A percentile compares a stretch with the other conserved stretches of the same genome.
phyloP scores from a whole-genome alignment of 2,329 filamentous ascomycete species.

The Paraphaeosphaeria sporulosa region DNA sequence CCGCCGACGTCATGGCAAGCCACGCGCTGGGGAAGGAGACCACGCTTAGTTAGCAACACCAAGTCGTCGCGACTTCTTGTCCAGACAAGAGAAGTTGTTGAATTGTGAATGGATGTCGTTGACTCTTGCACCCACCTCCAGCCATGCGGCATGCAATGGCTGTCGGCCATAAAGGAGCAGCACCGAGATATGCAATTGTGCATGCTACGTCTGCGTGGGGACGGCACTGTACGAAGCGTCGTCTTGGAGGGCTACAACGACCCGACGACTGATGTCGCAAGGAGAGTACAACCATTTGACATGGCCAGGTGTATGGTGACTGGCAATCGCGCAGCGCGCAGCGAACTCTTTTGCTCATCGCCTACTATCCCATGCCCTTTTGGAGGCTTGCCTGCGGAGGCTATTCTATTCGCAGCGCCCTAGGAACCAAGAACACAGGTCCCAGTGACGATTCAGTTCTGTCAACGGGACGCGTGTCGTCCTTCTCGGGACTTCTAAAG shows the following conservation, averaged over 20 bases:
- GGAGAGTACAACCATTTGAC: background rate
- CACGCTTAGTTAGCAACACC: constrained; percentile 7
- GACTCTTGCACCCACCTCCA: background rate
- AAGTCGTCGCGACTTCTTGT: constrained; percentile 7
- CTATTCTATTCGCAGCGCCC: background rate
- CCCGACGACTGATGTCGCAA: background rate
- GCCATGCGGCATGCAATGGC: background rate
- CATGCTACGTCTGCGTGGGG: background rate
- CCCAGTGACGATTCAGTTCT: background rate
- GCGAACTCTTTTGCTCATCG: background rate
- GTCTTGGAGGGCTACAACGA: background rate
- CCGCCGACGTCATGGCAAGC: constrained; percentile 31
- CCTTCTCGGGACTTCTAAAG: background rate
- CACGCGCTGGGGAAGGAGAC: constrained; percentile 3
- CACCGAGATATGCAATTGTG: background rate
- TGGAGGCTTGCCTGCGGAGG: background rate
- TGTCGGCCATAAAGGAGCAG: background rate
- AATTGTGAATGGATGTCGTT: too few relatives aligned
- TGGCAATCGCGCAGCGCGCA: background rate
- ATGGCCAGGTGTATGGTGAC: background rate
- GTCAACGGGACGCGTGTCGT: background rate
- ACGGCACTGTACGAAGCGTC: background rate
- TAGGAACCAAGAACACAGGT: background rate
- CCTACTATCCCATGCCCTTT: background rate
- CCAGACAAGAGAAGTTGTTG: background rate